These are phyloP conservation scores for Raddia guianensis DNA, from an alignment of 176 grass and related monocot genomes.

Conservation along the genomic window DNA sequence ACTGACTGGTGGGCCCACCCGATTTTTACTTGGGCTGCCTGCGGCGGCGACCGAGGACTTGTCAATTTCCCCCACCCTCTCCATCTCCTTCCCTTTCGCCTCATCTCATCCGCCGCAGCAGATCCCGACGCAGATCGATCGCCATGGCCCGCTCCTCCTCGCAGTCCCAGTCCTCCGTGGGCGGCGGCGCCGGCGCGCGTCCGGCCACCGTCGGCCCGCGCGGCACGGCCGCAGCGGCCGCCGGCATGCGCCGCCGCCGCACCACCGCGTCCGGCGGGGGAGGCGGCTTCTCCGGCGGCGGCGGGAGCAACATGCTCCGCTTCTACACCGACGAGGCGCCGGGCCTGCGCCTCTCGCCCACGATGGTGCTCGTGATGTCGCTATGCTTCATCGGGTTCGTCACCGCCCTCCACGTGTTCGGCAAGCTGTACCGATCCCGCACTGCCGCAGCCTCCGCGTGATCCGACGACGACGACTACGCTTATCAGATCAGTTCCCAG, in stretches of 20 bases:
- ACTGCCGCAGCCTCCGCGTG: constrained; percentile 42
- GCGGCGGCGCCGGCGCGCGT: constrained; percentile 31
- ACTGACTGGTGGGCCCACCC: too few species aligned
- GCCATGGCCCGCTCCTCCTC: constrained; percentile 66
- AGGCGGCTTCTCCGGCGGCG: constrained; percentile 1
- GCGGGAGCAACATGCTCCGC: constrained; percentile 78
- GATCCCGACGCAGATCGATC: too few species aligned
- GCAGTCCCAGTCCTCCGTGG: constrained; percentile 73
- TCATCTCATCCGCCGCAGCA: too few species aligned
- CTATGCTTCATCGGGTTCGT: constrained; percentile 74
- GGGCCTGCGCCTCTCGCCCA: constrained; percentile 68
- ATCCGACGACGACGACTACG: too few species aligned
- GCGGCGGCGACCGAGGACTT: too few species aligned
- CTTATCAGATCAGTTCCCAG: too few species aligned
- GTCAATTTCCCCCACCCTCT: too few species aligned
- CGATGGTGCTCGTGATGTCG: constrained; percentile 69
- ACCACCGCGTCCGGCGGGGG: constrained; percentile 9
- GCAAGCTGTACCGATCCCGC: constrained; percentile 67
- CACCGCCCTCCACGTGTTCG: constrained; percentile 79
- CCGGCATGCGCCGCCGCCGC: constrained; percentile 65
- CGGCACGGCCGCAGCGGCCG: constrained; percentile 68
- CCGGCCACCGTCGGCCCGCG: constrained; percentile 55
- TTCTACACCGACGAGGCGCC: constrained; percentile 93
- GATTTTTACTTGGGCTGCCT: too few species aligned
- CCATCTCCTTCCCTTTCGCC: too few species aligned